These are phyloP conservation scores for Fusarium irregulare DNA, from an alignment of 2,329 filamentous ascomycete species.

Conservation along the genomic window DNA sequence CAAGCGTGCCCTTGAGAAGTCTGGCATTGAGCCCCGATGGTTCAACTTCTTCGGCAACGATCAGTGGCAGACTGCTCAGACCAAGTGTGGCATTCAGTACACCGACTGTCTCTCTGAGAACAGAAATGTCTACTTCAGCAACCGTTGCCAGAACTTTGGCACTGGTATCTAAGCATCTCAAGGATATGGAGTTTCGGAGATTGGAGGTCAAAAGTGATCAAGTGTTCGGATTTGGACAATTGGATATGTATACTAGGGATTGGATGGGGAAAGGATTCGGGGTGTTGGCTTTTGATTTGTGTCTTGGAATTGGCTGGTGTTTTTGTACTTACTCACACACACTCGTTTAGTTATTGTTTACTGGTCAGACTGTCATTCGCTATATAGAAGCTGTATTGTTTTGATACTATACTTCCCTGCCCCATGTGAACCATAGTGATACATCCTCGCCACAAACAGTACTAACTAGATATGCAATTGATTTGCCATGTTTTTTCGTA, in stretches of 20 bases:
- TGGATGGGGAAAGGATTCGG: neutral
- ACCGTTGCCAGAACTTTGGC: constrained; percentile 56
- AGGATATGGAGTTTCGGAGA: constrained; percentile 1
- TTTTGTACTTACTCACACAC: constrained; percentile 23
- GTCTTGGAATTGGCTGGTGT: constrained; percentile 10
- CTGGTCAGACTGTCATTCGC: constrained; percentile 30
- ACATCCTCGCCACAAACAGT: neutral
- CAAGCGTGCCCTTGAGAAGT: constrained; percentile 44
- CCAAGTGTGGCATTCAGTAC: constrained; percentile 63
- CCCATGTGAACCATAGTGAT: neutral
- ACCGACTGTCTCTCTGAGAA: constrained; percentile 60
- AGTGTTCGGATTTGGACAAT: neutral
- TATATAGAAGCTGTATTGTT: constrained; percentile 36
- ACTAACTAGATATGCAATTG: neutral
- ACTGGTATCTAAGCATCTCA: constrained; percentile 31
- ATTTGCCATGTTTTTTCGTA: neutral
- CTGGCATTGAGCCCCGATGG: constrained; percentile 43
- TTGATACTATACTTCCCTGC: neutral
- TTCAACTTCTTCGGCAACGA: constrained; percentile 48
- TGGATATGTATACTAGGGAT: neutral
- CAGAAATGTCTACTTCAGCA: constrained; percentile 49
- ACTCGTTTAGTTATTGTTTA: constrained; percentile 28
- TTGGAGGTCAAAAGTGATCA: constrained; percentile 3
- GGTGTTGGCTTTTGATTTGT: neutral
- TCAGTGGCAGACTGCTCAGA: constrained; percentile 47